phyloP scores from a whole-genome alignment of 352 stramenopile species.

The Phytophthora idaei region DNA sequence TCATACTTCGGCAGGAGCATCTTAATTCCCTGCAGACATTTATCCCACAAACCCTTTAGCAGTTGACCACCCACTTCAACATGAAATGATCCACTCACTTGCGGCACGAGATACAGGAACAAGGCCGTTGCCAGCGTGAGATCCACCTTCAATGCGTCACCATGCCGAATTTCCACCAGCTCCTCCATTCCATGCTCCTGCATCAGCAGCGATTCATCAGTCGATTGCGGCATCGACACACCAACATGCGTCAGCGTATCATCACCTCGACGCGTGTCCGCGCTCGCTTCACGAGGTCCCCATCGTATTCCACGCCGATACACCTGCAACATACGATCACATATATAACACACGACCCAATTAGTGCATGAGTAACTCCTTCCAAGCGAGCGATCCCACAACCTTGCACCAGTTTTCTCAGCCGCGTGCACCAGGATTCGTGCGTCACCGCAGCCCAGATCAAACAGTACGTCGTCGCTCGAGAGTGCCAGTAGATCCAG shows the following conservation, averaged over 20 bases:
- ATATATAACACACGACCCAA: not conserved
- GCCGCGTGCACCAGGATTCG: slow-evolving; percentile 73
- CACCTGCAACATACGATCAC: slow-evolving; percentile 40
- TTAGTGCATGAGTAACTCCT: not conserved
- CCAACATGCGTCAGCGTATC: slow-evolving; percentile 9
- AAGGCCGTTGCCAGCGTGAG: slow-evolving; percentile 66
- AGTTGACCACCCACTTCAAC: slow-evolving; percentile 16
- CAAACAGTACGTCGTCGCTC: slow-evolving; percentile 64
- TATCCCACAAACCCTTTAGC: slow-evolving; percentile 8
- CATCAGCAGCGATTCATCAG: slow-evolving; percentile 16
- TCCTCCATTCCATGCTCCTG: slow-evolving; percentile 50
- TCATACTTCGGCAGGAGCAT: slow-evolving; percentile 73
- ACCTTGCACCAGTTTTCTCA: slow-evolving; percentile 49
- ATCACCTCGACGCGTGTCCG: slow-evolving; percentile 47
- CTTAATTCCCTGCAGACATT: slow-evolving; percentile 58
- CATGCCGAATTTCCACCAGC: slow-evolving; percentile 64
- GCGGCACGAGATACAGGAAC: slow-evolving; percentile 84
- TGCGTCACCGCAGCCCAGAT: slow-evolving; percentile 82
- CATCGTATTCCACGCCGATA: slow-evolving; percentile 81
- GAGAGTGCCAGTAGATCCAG: slow-evolving; percentile 69
- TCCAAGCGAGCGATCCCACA: not conserved
- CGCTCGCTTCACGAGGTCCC: slow-evolving; percentile 58
- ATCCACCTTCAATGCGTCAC: slow-evolving; percentile 65
- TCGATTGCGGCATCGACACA: not conserved
- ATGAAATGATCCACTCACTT: slow-evolving; percentile 40